Conservation (phyloP, 2,329 filamentous ascomycete species). For the Atkinsonella hypoxylon region DNA sequence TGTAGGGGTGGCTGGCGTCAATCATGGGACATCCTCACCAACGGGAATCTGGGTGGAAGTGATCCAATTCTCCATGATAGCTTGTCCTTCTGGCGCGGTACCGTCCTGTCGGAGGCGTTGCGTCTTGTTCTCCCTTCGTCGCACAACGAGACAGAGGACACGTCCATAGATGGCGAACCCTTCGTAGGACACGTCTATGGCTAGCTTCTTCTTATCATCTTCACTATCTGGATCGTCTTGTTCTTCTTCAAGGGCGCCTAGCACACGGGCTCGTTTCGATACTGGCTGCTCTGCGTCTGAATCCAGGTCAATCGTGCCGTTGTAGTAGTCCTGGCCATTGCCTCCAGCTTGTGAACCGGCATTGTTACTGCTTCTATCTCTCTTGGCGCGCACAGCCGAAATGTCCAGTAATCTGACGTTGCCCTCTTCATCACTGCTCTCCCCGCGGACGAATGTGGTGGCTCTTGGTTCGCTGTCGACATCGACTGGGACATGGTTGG, state of each 20-base stretch:
- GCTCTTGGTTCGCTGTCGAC: slow-evolving; percentile 15
- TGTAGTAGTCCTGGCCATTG: slow-evolving; percentile 21
- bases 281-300: slow-evolving; percentile 30
- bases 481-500: slow-evolving; percentile 42
- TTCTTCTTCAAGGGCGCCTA: slow-evolving; percentile 14
- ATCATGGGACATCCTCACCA: slow-evolving; percentile 22
- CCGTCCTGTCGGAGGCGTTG: slow-evolving; percentile 19
- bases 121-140: slow-evolving; percentile 50
- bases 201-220: slow-evolving; percentile 84
- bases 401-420: slow-evolving; percentile 22
- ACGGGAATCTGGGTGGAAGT: slow-evolving; percentile 58
- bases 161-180: slow-evolving; percentile 93
- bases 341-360: slow-evolving; percentile 18
- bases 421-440: slow-evolving; percentile 32
- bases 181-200: slow-evolving; percentile 78
- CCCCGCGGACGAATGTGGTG: slow-evolving; percentile 27
- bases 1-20: neutral
- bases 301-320: slow-evolving; percentile 25
- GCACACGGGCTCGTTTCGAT: slow-evolving; percentile 31
- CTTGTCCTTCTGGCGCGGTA: slow-evolving; percentile 40
- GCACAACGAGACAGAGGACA: slow-evolving; percentile 81
- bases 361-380: slow-evolving; percentile 13
- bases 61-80: slow-evolving; percentile 78
- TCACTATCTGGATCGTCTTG: slow-evolving; percentile 19
- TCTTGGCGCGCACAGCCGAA: slow-evolving; percentile 19